Evolutionary conservation across 1,284 basidiomycete genomes (phyloP), one percentile per base, ranked within the genome.

Genomic region (Fomitopsis betulina): DNA sequence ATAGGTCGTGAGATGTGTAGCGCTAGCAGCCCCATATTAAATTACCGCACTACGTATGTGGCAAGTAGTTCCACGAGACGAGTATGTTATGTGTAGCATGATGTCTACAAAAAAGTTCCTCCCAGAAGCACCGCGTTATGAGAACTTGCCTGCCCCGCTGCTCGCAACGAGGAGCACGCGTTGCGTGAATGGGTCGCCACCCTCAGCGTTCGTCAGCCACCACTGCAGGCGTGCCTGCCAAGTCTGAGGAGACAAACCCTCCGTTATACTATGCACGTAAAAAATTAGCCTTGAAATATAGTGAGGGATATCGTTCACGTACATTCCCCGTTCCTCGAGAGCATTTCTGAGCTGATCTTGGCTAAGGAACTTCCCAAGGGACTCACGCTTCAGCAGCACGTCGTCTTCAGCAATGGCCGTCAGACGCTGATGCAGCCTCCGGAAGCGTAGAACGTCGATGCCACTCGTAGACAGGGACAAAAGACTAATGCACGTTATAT

Each of bases 291-390:
- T 12, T 10, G 17, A 19, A 7, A n/a, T 21, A 30, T 19, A 3
- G 58, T 32, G 37, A 23, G 37, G 17, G 19, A 33, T 25, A 13
- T 17, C 58, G 8, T 55, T 40, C 21, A 78, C 87, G 70, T 68
- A 91, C 90, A 91, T 79, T 65, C 87, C 90, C 59, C 89, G 84
- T 68, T 91, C 89, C 58, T 81, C 76, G 21, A 92, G 75, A 6
- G 87, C 85, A 55, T 86, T 81, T 27, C 76, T 73, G 5, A 91
- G 72, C 59, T 86, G 86, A 2, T 73, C 72, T 15, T 75, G 68
- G 5, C 80, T 80, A 37, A 92, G 69, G 39, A 70, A 66, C 21
- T 70, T 69, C 8, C 80, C 76, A 49, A 76, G 66, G 17, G 73
- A 76, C 64, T 88, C 86, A 40, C 73, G 73, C 5, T 76, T 65